These are phyloP conservation scores for Sporopachydermia lactativora DNA, from an alignment of 805 yeast species.

Conservation along the genomic window DNA sequence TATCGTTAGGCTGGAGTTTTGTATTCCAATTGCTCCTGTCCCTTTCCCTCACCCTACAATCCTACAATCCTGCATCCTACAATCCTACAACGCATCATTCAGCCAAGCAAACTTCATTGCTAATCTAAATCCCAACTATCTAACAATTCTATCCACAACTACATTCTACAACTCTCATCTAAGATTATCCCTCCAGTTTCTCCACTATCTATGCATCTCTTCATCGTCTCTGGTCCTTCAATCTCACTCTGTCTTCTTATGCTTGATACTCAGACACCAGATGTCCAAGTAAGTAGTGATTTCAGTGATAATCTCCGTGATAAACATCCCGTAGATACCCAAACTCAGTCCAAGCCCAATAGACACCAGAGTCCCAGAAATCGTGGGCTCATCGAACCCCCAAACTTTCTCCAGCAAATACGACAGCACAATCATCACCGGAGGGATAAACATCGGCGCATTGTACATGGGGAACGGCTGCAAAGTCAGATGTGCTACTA, in stretches of 20 bases:
- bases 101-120: too few relatives aligned
- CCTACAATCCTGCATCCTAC: too few relatives aligned
- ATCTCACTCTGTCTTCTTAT: constrained; percentile 34
- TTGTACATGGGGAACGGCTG: constrained; percentile 66
- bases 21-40: too few relatives aligned
- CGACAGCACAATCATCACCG: constrained; percentile 26
- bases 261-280: constrained; percentile 73
- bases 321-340: constrained; percentile 57
- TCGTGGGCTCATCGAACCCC: constrained; percentile 21
- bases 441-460: constrained; percentile 56
- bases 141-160: not conserved
- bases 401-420: constrained; percentile 18
- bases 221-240: constrained; percentile 3
- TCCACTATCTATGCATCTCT: constrained; percentile 10
- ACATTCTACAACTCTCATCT: not conserved
- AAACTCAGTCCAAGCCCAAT: constrained; percentile 51
- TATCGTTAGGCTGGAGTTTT: too few relatives aligned
- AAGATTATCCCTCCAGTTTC: not conserved
- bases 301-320: constrained; percentile 65
- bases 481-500: constrained; percentile 70
- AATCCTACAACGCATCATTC: too few relatives aligned
- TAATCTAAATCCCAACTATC: too few relatives aligned
- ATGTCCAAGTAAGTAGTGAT: constrained; percentile 75
- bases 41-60: too few relatives aligned
- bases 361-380: constrained; percentile 43